A percentile compares a stretch with the other conserved stretches of the same genome.
Evolutionary conservation across 345 rosid genomes (phyloP).

Genomic region (Iberis pinnata): DNA sequence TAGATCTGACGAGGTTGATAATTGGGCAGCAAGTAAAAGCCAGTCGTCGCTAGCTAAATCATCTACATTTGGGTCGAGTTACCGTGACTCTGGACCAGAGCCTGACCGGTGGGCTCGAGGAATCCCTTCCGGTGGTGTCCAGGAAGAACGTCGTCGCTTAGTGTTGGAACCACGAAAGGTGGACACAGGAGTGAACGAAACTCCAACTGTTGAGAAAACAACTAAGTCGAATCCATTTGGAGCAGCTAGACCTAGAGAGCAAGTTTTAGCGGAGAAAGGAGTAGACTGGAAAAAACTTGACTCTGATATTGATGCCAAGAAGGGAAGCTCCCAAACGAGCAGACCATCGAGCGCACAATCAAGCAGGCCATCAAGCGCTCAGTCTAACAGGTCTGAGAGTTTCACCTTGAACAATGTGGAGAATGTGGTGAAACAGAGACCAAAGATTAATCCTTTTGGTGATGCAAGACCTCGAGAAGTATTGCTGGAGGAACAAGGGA

Average conservation of each 20-base stretch:
- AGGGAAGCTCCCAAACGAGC: slow-evolving; percentile 40
- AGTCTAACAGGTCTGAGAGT: slow-evolving; percentile 71
- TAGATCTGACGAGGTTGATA: slow-evolving; percentile 78
- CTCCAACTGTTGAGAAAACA: slow-evolving; percentile 35
- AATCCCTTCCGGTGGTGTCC: slow-evolving; percentile 36
- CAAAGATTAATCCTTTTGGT: slow-evolving; percentile 91
- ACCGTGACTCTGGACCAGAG: slow-evolving; percentile 48
- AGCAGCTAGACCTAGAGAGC: slow-evolving; percentile 86
- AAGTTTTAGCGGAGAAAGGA: slow-evolving; percentile 88
- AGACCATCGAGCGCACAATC: slow-evolving; percentile 87
- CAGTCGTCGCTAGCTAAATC: slow-evolving; percentile 39
- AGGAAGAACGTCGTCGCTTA: slow-evolving; percentile 58
- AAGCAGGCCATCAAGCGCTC: slow-evolving; percentile 92
- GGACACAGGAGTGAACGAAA: slow-evolving; percentile 38
- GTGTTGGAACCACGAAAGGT: slow-evolving; percentile 59
- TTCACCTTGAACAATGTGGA: slow-evolving; percentile 50
- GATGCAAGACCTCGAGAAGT: slow-evolving; percentile 94
- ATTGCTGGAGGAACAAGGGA: slow-evolving; percentile 76
- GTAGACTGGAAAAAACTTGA: slow-evolving; percentile 89
- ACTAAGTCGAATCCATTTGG: slow-evolving; percentile 81
- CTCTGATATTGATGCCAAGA: slow-evolving; percentile 68
- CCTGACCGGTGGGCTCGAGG: slow-evolving; percentile 68
- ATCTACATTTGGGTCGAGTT: slow-evolving; percentile 59
- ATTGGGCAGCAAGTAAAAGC: slow-evolving; percentile 63
- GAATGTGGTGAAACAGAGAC: slow-evolving; percentile 60